Evolutionary conservation across 1,139 yeast species (phyloP), one percentile per base, ranked within the genome.

Genomic region (Candida sp.): DNA sequence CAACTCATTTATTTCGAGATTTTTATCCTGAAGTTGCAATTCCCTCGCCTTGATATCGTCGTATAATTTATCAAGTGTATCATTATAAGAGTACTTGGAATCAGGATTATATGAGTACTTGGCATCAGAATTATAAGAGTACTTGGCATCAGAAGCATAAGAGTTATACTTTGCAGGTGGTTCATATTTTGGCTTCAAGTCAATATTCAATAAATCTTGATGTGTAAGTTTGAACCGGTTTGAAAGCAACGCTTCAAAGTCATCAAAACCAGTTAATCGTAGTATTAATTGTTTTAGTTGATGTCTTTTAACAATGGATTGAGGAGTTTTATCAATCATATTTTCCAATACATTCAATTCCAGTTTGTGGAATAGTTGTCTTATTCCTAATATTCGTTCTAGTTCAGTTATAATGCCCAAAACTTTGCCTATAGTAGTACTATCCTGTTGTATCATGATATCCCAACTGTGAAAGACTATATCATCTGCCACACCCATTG

Each of bases 391-490:
- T 7, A 54, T 49, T 5, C 43, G 38, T 44, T 68, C 67, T 30
- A 73, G 52, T 46, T 63, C 66, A 15, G 50, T 45, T 7, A 71
- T 47, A 4, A 72, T 51, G 4, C 52, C 55, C 7, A 51, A 45
- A 3, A 70, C 54, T 44, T 66, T 70, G 3, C 62, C 50, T 12
- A 64, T 56, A 38, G 57, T 61, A 25, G 70, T 64, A 43, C 44
- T 60, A 15, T 59, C 63, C 5, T 43, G 32, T 7, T 34, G 21
- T 9, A 45, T 42, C 15, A 55, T 49, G 21, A 50, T 45, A 12
- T 47, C 43, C 76, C 77, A 72, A 45, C 69, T 56, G 29, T 52
- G 48, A 37, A 58, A 57, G 6, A 70, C 50, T 36, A 65, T 57
- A 33, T 49, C 51, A 34, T 60, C 57, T 5, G 50, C 44, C 39